phyloP scores from a whole-genome alignment of 31 red algal species.

The Endocladia muricata region DNA sequence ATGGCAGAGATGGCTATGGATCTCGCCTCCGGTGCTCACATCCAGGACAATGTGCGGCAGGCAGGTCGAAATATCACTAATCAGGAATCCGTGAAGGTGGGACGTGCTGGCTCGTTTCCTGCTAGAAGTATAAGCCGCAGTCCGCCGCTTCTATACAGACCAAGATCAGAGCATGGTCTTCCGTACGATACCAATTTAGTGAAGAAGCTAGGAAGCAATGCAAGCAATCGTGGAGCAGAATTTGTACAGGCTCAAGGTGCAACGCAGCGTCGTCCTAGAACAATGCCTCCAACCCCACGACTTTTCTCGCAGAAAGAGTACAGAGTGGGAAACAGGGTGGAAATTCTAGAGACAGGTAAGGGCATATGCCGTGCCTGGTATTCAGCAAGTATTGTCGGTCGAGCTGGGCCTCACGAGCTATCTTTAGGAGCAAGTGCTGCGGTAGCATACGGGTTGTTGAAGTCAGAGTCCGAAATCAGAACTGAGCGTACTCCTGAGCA shows the following conservation, averaged over 20 bases:
- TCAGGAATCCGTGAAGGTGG: background rate
- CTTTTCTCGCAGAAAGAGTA: slow-evolving; percentile 58
- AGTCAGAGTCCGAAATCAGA: background rate
- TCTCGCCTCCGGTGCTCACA: background rate
- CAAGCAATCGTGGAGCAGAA: background rate
- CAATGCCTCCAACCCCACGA: slow-evolving; percentile 67
- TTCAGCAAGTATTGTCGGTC: slow-evolving; percentile 35
- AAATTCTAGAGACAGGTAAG: slow-evolving; percentile 61
- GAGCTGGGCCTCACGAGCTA: slow-evolving; percentile 16
- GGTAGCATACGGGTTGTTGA: background rate
- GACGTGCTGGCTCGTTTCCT: background rate
- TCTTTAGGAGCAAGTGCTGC: slow-evolving; percentile 34
- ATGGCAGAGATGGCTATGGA: slow-evolving; percentile 49
- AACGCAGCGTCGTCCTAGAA: slow-evolving; percentile 18
- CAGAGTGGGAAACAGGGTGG: slow-evolving; percentile 52
- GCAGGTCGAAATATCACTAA: background rate
- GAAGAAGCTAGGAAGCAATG: slow-evolving; percentile 8
- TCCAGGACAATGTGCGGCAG: background rate
- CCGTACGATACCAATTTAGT: background rate
- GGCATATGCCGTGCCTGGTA: slow-evolving; percentile 71
- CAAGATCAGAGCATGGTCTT: background rate
- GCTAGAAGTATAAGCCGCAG: background rate
- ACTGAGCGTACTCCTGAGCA: background rate
- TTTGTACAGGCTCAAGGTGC: background rate
- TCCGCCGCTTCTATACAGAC: background rate